Base-by-base conservation (phyloP, 495 filamentous ascomycete genomes). In the Astrocystis sublimbata region DNA sequence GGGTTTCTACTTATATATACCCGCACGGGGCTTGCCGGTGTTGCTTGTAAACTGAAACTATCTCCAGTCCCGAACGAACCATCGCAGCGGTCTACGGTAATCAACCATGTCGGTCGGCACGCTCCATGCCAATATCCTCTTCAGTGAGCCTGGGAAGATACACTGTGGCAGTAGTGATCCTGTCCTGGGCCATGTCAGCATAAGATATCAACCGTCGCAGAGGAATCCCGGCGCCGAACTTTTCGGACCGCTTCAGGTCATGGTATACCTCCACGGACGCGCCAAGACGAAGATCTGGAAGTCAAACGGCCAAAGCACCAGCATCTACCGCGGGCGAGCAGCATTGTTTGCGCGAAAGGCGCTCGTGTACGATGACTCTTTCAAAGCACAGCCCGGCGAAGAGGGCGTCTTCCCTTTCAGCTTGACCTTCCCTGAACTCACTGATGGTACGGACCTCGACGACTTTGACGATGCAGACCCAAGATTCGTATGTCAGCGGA, bases 231-330 rank as follows among this genome's bases (percentile, higher is more conserved):
- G 23, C 26, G 51, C 30, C 19, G 60, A 56, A 24, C 60, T 62
- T 7, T 62, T 62, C 28, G 60, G 60, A 6, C 60, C 50, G 0
- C 60, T 62, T 31, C 10, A 23, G 7, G 30, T 62, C 60, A 26
- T 9, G 6, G 51, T 56, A 50, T 3, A 26, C 12, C 60, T 62
- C 6, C 60, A 62, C 31, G 60, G 60, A 41, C 50, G 60, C 1
- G 60, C 60, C 1, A 62, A 62, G 38, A 55, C 60, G 26, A 62
- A 62, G 19, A 41, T 62, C 51, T 47, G 60, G 49, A 52, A 51
- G 13, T 38, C 30, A 3, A 62, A 49, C 21, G 50, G 60, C 1
- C 40, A 62, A 13, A 30, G 3, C 15, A 55, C 40, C 19, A 46
- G 15, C 23, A 12, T 62, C 41, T 62, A 55, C 42, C 60, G 60